These are phyloP conservation scores for Salix exigua DNA, from an alignment of 345 rosid species.

Conservation along the genomic window DNA sequence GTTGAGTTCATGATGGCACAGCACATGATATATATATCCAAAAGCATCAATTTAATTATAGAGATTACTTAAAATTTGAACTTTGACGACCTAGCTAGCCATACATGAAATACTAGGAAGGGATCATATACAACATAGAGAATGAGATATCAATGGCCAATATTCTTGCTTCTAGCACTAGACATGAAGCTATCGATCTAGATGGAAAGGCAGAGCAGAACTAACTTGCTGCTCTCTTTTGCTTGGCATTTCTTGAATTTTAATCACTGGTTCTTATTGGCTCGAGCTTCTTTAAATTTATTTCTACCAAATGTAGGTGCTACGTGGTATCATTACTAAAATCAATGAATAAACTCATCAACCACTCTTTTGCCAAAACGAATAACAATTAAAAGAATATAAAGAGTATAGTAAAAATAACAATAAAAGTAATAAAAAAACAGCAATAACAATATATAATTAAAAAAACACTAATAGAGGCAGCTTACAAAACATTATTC, in stretches of 20 bases:
- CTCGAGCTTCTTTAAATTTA: background rate
- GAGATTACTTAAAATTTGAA: background rate
- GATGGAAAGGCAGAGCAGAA: background rate
- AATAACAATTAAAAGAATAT: background rate
- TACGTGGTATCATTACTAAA: background rate
- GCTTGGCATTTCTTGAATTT: constrained; percentile 6
- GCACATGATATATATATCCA: constrained; percentile 14
- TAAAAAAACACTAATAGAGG: too few species aligned
- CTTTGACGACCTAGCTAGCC: background rate
- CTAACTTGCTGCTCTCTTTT: background rate
- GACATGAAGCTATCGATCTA: background rate
- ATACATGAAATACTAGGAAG: background rate
- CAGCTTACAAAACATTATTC: too few species aligned
- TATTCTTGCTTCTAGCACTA: constrained; percentile 11
- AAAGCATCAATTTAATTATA: background rate
- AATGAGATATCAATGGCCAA: background rate
- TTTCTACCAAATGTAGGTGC: constrained; percentile 1
- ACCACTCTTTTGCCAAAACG: background rate
- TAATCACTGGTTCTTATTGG: background rate
- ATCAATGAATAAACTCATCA: background rate
- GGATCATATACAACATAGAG: background rate
- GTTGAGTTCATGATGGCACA: constrained; percentile 7
- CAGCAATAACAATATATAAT: too few species aligned
- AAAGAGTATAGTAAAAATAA: too few species aligned
- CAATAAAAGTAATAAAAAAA: too few species aligned